phyloP scores from a whole-genome alignment of 2,329 filamentous ascomycete genomes.

The Pseudogymnoascus sp. region DNA sequence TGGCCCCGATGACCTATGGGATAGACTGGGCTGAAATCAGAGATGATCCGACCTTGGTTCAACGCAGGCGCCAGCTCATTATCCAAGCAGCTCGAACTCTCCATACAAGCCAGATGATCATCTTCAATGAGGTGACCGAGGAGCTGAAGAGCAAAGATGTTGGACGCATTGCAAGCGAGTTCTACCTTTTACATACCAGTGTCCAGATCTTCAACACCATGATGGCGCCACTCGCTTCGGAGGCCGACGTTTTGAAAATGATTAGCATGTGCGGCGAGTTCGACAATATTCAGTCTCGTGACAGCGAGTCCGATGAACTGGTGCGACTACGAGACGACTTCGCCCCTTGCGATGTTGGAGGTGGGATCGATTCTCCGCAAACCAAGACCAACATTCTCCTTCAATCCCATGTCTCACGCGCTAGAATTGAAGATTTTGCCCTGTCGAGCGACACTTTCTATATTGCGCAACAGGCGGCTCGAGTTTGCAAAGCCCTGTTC shows the following conservation, averaged over 20 bases:
- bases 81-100: constrained; percentile 82
- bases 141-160: constrained; percentile 92
- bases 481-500: constrained; percentile 90
- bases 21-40: constrained; percentile 89
- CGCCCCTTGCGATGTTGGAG: constrained; percentile 71
- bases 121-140: constrained; percentile 92
- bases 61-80: constrained; percentile 75
- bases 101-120: constrained; percentile 96
- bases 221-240: constrained; percentile 80
- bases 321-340: constrained; percentile 61
- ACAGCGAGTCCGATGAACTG: constrained; percentile 86
- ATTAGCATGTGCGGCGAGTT: constrained; percentile 97
- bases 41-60: constrained; percentile 81
- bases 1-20: constrained; percentile 84
- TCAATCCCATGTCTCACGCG: constrained; percentile 87
- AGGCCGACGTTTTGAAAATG: constrained; percentile 92
- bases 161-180: constrained; percentile 93
- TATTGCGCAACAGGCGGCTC: constrained; percentile 87
- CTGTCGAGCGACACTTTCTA: constrained; percentile 88
- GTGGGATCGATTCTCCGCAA: constrained; percentile 63
- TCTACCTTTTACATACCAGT: constrained; percentile 87
- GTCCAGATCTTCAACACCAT: constrained; percentile 93
- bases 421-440: constrained; percentile 86
- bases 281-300: constrained; percentile 89
- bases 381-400: constrained; percentile 93